phyloP scores from a whole-genome alignment of 2,329 filamentous ascomycete species.

The Tolypocladium amazonense region DNA sequence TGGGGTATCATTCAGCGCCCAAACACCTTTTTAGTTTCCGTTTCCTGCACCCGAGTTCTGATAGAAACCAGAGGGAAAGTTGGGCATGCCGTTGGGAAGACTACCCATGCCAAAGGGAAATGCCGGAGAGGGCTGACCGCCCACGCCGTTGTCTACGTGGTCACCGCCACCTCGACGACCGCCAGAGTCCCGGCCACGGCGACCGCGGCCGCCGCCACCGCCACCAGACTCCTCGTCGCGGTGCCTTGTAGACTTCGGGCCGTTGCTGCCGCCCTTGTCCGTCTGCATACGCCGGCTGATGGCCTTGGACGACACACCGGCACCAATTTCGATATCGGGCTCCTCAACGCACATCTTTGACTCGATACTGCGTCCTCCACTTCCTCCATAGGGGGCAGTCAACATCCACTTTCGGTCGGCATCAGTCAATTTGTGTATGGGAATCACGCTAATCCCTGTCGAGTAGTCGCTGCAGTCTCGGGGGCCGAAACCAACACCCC shows the following conservation, averaged over 20 bases:
- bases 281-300: conserved; percentile 61
- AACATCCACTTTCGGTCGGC: conserved; percentile 97
- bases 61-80: conserved; percentile 29
- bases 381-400: conserved; percentile 86
- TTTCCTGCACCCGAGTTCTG: conserved; percentile 13
- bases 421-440: conserved; percentile 77
- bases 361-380: conserved; percentile 72
- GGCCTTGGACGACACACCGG: conserved; percentile 90
- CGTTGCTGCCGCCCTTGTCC: conserved; percentile 53
- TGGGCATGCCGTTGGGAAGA: conserved; percentile 30
- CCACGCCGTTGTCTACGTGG: conserved; percentile 8
- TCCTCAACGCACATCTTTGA: conserved; percentile 86
- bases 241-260: conserved; percentile 50
- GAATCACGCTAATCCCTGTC: conserved; percentile 85
- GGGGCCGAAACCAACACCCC: conserved; percentile 95
- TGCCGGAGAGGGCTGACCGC: conserved; percentile 10
- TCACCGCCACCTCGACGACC: conserved; percentile 7
- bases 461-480: conserved; percentile 95
- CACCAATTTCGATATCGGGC: conserved; percentile 96
- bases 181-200: conserved; percentile 18
- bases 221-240: conserved; percentile 22
- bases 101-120: conserved; percentile 30
- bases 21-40: background rate
- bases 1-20: conserved; percentile 1
- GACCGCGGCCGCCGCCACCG: conserved; percentile 5